Evolutionary conservation across 225 moss, liverwort and hornwort species (phyloP), one percentile per base, ranked within the genome.

Genomic region (Rhytidiadelphus loreus): DNA sequence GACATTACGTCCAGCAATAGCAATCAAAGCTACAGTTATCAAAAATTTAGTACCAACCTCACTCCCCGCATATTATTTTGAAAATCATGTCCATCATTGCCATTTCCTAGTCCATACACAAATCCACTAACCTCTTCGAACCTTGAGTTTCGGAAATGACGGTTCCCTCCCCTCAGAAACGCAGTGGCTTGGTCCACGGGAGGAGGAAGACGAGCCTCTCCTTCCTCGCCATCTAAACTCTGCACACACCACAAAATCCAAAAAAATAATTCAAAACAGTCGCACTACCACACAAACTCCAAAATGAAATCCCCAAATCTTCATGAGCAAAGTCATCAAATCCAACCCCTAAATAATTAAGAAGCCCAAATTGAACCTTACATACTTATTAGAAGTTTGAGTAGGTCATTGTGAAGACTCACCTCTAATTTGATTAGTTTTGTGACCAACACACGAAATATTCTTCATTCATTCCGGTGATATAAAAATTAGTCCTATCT

Each of bases 71-170:
- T 19, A 59, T 14, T 28, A 48, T 62, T 35, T 82, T 64, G 23
- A 50, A 64, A 35, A 82, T 33, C 32, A 61, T 58, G 58, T 41
- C 41, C 33, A 32, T 82, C 33, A 46, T 81, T 61, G 44, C 44
- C 35, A 82, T 82, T 63, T 46, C 32, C 32, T 56, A 57, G 56
- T 55, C 41, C 65, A 43, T 61, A 29, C 55, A 29, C 24, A 83
- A 86, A 76, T 44, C 30, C 33, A 73, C 87, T 80, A 48, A 97
- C 97, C 96, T 91, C 92, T 61, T 98, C 91, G 80, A 89, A 98
- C 85, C 88, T 93, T 60, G 86, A 90, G n/a, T 88, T 81, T 83
- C 98, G 96, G 77, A 95, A 96, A 22, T 95, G 94, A 48, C 79
- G 86, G 73, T 95, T 96, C 41, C 95, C 98, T 74, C 83, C 90